Base-by-base conservation (phyloP, 2,329 filamentous ascomycete species). In the Curvularia spicifera region DNA sequence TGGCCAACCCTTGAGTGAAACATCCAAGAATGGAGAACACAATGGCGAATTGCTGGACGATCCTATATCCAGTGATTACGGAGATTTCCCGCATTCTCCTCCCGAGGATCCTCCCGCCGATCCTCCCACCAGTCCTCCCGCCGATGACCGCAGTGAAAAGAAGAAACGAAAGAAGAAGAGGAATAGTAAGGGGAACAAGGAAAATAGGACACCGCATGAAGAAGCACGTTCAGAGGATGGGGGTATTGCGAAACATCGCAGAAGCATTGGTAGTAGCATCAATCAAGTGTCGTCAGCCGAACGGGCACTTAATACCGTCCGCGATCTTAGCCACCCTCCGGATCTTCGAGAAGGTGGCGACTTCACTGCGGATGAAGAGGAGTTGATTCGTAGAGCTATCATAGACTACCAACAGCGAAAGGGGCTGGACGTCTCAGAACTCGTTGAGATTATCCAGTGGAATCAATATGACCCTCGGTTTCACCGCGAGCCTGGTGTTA, bases 401-500 rank as follows among this genome's bases (percentile, higher is more conserved):
- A 51, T 44, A 5, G 60, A 68, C 28, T 65, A 56, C n/a, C 68
- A 71, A 31, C 51, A 69, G n/a, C 52, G 62, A 13, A 62, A 64
- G 18, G 49, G 51, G 0, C 35, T 70, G 33, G 63, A 65, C 0
- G 57, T 55, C 13, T 35, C 46, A 1, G 63, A 69, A 1, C 61
- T 71, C 1, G 67, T 70, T n/a, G 52, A 59, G 1, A 63, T 70
- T 12, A 69, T 71, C 5, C 68, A 71, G 18, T 66, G 53, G 53
- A 60, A 40, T 22, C 24, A 26, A 0, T n/a, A 51, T 15, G 55
- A 59, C 22, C 50, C 56, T 2, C 28, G 24, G 9, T 46, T 55
- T 12, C 18, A 56, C 10, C 22, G 40, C 8, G 52, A 46, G 4
- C 18, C 24, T 7, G 40, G 37, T 4, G 13, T 12, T 6, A 9